Conservation (phyloP, 225 moss, liverwort and hornwort genomes). For the Sphagnum tenellum region DNA sequence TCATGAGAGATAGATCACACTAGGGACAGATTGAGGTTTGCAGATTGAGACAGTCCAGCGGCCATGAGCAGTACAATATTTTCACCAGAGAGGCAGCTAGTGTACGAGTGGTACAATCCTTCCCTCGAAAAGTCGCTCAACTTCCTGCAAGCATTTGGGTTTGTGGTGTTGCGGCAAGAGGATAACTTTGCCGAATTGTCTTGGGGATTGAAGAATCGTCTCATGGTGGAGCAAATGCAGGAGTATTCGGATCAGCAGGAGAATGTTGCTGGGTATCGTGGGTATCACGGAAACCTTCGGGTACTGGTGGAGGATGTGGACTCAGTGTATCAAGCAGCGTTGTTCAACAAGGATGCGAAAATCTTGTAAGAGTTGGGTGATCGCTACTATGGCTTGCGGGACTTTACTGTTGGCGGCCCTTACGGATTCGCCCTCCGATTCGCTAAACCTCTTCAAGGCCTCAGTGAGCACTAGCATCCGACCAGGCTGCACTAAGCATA, state of each 20-base stretch:
- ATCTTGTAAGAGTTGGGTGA: conserved; percentile 48
- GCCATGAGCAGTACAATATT: neutral
- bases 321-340: conserved; percentile 26
- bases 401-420: conserved; percentile 61
- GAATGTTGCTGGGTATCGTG: conserved; percentile 11
- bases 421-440: conserved; percentile 58
- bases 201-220: conserved; percentile 30
- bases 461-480: conserved; percentile 12
- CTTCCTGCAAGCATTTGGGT: conserved; percentile 45
- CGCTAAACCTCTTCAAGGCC: conserved; percentile 42
- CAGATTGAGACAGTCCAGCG: too few relatives aligned
- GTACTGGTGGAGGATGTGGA: conserved; percentile 64
- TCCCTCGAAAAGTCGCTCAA: conserved; percentile 39
- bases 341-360: conserved; percentile 20
- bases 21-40: too few relatives aligned
- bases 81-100: conserved; percentile 47
- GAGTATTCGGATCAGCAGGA: conserved; percentile 1
- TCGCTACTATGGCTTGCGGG: conserved; percentile 51
- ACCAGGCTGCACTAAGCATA: too few relatives aligned
- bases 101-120: conserved; percentile 75
- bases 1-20: too few relatives aligned
- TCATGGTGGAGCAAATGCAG: conserved; percentile 52
- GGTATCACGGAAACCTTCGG: conserved; percentile 54
- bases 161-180: conserved; percentile 32
- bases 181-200: conserved; percentile 48